Percentiles rank a stretch among this genome's conserved stretches.
Conservation (phyloP, 2,329 filamentous ascomycete genomes). For the Colletotrichum sp. region DNA sequence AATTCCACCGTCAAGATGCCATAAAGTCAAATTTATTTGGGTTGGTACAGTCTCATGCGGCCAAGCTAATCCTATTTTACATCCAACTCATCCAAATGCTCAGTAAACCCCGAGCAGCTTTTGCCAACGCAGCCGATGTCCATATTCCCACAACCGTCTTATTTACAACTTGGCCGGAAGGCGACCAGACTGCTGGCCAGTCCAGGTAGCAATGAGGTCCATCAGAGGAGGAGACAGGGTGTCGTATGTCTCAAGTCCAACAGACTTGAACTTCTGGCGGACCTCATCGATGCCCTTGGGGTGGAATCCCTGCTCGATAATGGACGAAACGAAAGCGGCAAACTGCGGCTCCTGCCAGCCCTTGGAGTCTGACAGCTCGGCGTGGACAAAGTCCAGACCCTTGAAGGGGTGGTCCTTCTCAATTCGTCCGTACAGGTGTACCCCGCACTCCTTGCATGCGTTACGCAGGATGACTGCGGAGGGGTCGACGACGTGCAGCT, state of each 20-base stretch:
- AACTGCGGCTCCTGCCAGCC: constrained; percentile 79
- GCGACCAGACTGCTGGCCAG: constrained; percentile 51
- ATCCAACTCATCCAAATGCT: not conserved
- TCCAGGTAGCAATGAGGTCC: constrained; percentile 64
- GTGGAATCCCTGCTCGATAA: constrained; percentile 71
- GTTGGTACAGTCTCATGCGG: not conserved
- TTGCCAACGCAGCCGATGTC: not conserved
- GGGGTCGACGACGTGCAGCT: constrained; percentile 61
- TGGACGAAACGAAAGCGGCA: constrained; percentile 69
- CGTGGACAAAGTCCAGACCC: constrained; percentile 73
- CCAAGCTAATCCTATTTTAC: not conserved
- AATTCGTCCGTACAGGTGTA: constrained; percentile 69
- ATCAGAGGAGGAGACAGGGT: constrained; percentile 65
- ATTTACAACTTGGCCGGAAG: constrained; percentile 14
- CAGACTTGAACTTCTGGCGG: constrained; percentile 53
- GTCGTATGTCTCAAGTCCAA: constrained; percentile 69
- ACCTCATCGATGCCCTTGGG: constrained; percentile 61
- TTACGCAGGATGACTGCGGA: constrained; percentile 64
- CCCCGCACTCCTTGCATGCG: constrained; percentile 65
- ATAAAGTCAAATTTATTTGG: not conserved
- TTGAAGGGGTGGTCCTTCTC: constrained; percentile 69
- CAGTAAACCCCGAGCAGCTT: not conserved
- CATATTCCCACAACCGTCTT: not conserved
- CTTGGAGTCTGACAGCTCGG: constrained; percentile 61
- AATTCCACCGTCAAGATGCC: not conserved